These are phyloP conservation scores for Aspergillus arachidicola DNA, from an alignment of 2,329 filamentous ascomycete genomes.

Conservation along the genomic window DNA sequence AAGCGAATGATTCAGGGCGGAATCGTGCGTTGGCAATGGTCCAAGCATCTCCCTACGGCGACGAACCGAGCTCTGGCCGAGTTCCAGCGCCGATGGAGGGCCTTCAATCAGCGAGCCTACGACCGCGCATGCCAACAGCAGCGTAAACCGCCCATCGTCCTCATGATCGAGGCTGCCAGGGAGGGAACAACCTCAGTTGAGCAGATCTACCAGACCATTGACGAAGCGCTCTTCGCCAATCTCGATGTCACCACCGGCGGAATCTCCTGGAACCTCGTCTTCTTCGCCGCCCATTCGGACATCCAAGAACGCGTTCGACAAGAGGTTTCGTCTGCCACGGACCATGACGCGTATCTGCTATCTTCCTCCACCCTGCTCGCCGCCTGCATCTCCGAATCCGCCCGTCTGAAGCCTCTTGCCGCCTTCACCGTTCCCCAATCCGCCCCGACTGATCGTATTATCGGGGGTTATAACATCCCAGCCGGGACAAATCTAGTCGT, in stretches of 20 bases:
- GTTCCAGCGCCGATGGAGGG: conserved; percentile 36
- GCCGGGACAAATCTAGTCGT: conserved; percentile 45
- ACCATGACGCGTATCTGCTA: conserved; percentile 29
- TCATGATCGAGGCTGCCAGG: conserved; percentile 10
- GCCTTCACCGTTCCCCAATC: conserved; percentile 48
- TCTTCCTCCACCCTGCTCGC: conserved; percentile 30
- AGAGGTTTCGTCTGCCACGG: conserved; percentile 20
- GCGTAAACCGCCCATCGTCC: conserved; percentile 11
- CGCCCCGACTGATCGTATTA: conserved; percentile 35
- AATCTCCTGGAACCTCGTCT: conserved; percentile 47
- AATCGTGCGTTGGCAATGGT: conserved; percentile 28
- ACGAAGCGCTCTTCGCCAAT: conserved; percentile 52
- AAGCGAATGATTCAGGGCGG: conserved; percentile 39
- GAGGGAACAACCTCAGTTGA: conserved; percentile 28
- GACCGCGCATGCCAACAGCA: neutral
- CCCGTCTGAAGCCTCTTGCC: conserved; percentile 42
- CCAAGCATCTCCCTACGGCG: conserved; percentile 11
- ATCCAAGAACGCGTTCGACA: conserved; percentile 26
- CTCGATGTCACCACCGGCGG: conserved; percentile 50
- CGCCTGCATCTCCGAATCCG: conserved; percentile 43
- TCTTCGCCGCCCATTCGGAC: conserved; percentile 41
- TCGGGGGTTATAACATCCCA: conserved; percentile 42
- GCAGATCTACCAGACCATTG: conserved; percentile 46
- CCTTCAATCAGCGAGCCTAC: conserved; percentile 36
- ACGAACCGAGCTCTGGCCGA: conserved; percentile 28